Evolutionary conservation across 768 basidiomycete genomes (phyloP), one percentile per base, ranked within the genome.

Genomic region (Clitopilus passeckerianus): DNA sequence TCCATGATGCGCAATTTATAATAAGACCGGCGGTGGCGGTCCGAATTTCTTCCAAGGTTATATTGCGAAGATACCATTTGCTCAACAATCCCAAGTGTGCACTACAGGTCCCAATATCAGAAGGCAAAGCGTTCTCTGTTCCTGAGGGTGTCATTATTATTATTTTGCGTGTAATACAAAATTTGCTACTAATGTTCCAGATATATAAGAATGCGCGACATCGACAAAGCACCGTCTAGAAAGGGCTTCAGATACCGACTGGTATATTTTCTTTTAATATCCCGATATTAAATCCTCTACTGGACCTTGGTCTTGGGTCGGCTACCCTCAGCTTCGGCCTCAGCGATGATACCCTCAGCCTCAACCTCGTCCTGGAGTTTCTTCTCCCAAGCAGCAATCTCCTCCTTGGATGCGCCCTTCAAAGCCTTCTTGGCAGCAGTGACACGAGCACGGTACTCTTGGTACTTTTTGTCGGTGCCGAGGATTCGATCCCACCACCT

Each of bases 391-490:
- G 73, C 80, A 6, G 72, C 74, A 56, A 74, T 72, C 65, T 90
- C 80, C 50, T 82, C 82, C 65, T 79, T 76, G 53, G 74, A 78
- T 54, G 83, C 80, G 63, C 74, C 75, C 69, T 80, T 81, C 80
- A 81, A 77, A 6, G 75, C 70, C 18, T 73, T 74, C 77, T 86
- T 87, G 59, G 85, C 86, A 6, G 82, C 85, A 22, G 77, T 72
- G 27, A 95, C 73, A 35, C 86, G 85, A 52, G 75, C 77, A 61
- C 87, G 85, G 79, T 95, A 94, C 34, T 84, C 87, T 20, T 79
- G 85, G 77, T 97, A 98, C 78, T 92, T 93, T 73, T 79, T 73
- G 68, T 99, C 96, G 0, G 96, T 98, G 55, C 95, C 95, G 67
- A 91, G 87, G 64, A 93, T 74, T 60, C 82, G 81, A 72, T 98